Conservation (phyloP, 1,139 yeast species). For the Yamadazyma spencermartinsiae region DNA sequence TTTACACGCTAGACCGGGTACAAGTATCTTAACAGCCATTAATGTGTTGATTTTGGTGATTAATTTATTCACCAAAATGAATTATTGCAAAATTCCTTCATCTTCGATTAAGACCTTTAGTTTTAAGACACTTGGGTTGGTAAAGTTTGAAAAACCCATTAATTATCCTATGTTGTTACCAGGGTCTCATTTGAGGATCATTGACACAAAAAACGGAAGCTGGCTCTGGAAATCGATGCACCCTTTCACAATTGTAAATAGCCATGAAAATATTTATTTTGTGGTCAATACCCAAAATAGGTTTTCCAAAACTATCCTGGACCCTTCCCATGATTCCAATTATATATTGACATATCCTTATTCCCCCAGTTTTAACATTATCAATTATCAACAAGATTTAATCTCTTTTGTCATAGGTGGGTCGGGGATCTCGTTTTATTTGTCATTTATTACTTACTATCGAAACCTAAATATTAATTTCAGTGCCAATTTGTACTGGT, state of each 20-base stretch:
- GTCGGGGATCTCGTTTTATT: constrained; percentile 77
- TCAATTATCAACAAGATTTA: constrained; percentile 6
- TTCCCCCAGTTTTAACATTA: constrained; percentile 9
- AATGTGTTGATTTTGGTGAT: constrained; percentile 21
- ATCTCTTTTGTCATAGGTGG: constrained; percentile 70
- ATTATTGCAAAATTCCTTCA: constrained; percentile 7
- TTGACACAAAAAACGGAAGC: constrained; percentile 18
- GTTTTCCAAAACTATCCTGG: constrained; percentile 5
- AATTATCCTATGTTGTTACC: constrained; percentile 30
- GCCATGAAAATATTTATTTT: constrained; percentile 14
- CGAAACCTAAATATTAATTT: constrained; percentile 4
- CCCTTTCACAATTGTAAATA: constrained; percentile 33
- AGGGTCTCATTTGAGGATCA: constrained; percentile 40
- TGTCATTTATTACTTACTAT: constrained; percentile 54
- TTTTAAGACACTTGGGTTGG: constrained; percentile 25
- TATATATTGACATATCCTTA: constrained; percentile 15
- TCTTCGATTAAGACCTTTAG: constrained; percentile 6
- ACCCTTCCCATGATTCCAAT: background rate
- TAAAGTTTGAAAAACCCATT: constrained; percentile 26
- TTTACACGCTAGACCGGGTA: constrained; percentile 49
- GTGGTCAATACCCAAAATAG: constrained; percentile 10
- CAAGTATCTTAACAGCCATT: constrained; percentile 22
- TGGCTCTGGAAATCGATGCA: constrained; percentile 37
- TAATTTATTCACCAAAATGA: constrained; percentile 24
- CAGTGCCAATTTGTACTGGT: constrained; percentile 48